Evolutionary conservation across 1,139 yeast genomes (phyloP), one percentile per base, ranked within the genome.

Genomic region (Pichia sp.): DNA sequence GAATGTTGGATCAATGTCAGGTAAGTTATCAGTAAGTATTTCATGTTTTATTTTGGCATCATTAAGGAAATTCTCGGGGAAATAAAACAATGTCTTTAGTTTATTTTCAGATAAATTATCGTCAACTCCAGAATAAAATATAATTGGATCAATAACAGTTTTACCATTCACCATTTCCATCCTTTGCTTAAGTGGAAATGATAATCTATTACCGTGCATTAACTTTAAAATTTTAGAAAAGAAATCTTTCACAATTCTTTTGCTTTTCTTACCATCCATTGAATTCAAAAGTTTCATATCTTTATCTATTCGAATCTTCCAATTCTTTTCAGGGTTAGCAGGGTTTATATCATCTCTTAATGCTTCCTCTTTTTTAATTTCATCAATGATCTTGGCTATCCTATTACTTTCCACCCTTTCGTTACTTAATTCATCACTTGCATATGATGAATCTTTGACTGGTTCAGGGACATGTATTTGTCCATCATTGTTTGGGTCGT

Each of bases 161-260:
- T 62, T 60, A 42, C 64, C 65, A 46, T 62, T 57, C 40, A 55
- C 59, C 46, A 61, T 53, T 12, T 44, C 48, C 50, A 54, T 47
- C 51, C 66, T 54, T 48, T 60, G 61, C 25, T 51, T 55, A 20
- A 62, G 48, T 5, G 66, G 66, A 39, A 53, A 60, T 23, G 60
- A 56, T 40, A 62, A 45, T 40, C 54, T 54, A 45, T 62, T 62
- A 35, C 54, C 55, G 41, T 51, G 50, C 56, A 62, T 58, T 26
- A 60, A 39, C 43, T 59, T 56, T 32, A 62, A 51, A 15, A 60
- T 52, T 40, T 58, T 57, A 11, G 49, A 53, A 45, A 61, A 62
- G 40, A 56, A 61, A 40, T 52, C 54, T 49, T 59, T 63, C 46
- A 59, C 55, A 15, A 59, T 54, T 23, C 50, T 44, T 47, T 59